These are phyloP conservation scores for Tricholoma bakamatsutake DNA, from an alignment of 768 basidiomycete genomes.

Conservation along the genomic window DNA sequence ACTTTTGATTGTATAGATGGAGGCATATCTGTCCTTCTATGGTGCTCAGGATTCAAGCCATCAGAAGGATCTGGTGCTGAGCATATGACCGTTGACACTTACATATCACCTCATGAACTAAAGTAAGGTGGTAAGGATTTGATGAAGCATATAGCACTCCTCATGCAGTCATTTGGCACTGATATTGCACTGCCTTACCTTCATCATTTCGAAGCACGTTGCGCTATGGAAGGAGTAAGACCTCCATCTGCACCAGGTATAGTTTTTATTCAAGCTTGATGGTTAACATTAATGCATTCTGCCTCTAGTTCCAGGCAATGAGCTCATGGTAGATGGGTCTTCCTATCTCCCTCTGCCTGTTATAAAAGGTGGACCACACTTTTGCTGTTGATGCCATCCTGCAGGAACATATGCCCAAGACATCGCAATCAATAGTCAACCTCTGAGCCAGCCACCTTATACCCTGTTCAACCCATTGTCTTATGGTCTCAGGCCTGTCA, in stretches of 20 bases:
- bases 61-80: background rate
- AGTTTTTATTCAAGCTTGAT: background rate
- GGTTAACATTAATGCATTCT: background rate
- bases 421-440: too few relatives aligned
- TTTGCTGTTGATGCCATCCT: constrained; percentile 2
- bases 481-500: too few relatives aligned
- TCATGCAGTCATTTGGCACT: constrained; percentile 10
- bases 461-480: too few relatives aligned
- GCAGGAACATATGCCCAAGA: too few relatives aligned
- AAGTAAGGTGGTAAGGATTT: background rate
- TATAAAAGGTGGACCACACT: background rate
- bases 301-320: background rate
- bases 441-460: too few relatives aligned
- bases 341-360: constrained; percentile 4
- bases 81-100: constrained; percentile 3
- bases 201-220: constrained; percentile 3
- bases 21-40: too few relatives aligned
- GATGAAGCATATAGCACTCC: constrained; percentile 2
- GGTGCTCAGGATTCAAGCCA: too few relatives aligned
- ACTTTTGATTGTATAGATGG: too few relatives aligned
- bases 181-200: constrained; percentile 10
- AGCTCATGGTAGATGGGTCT: background rate
- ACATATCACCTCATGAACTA: constrained; percentile 5
- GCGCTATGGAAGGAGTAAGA: background rate
- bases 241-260: background rate